Evolutionary conservation across 306 rosid species (phyloP), one percentile per base, ranked within the genome.

Genomic region (Fagus sylvatica): DNA sequence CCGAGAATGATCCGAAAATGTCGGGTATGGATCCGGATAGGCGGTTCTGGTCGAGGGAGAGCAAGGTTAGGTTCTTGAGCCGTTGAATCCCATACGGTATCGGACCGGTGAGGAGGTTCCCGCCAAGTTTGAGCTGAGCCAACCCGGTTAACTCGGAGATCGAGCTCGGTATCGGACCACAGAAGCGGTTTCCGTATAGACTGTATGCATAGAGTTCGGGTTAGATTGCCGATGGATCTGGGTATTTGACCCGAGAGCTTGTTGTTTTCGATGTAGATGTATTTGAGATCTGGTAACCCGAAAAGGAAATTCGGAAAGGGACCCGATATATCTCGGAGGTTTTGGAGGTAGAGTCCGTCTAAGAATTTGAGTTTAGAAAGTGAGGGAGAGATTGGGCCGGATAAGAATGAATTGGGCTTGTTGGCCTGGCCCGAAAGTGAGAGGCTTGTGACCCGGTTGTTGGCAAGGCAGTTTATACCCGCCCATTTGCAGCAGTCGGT

Each of bases 121-220:
- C 68, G 6, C 90, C 98, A 41, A 94, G 98, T 13, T 88, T 92
- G 55, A 94, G 90, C 89, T 94, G 97, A 82, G 87, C 46, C n/a
- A 92, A 10, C 16, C 56, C 72, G 51, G 86, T 90, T 79, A 94
- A 59, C 74, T 37, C 3, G 6, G 93, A 80, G 16, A 94, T 53
- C 0, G 97, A 94, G 71, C 79, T 84, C 66, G 98, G 97, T 2
- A 94, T 87, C 17, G 88, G 37, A 28, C 98, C 97, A 2, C 90
- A 77, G 55, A 94, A 87, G 1, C 70, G 78, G 81, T 94, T 94
- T 13, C 87, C 93, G 1, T 53, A 6, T 0, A 94, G 55, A 69
- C 97, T 85, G 2, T 92, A 57, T 0, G 81, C 81, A 0, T 0
- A 6, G 2, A 90, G 79, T 7, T 66, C n/a, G 83, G 75, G 81